Percentiles rank a stretch among this genome's conserved stretches.
These are phyloP conservation scores for Daedalea quercina DNA, from an alignment of 768 basidiomycete species.

Conservation along the genomic window DNA sequence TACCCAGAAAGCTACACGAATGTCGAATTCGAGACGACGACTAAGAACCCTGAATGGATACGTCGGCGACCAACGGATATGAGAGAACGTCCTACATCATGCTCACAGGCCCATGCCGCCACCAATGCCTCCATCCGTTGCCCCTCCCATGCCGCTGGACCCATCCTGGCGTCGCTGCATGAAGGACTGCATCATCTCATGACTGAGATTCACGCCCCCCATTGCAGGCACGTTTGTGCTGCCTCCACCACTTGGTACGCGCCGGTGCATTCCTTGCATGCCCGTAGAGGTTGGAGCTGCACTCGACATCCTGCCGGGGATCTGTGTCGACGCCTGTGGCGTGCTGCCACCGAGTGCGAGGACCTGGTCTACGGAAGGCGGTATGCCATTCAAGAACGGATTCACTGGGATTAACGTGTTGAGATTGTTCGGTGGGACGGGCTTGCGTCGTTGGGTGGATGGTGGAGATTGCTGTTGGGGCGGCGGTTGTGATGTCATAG, in stretches of 20 bases:
- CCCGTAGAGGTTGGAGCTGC: not conserved
- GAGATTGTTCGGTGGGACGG: constrained; percentile 1
- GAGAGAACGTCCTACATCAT: too few species aligned
- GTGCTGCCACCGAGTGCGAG: not conserved
- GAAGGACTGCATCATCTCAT: constrained; percentile 40
- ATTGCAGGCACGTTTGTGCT: not conserved
- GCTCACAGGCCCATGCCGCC: constrained; percentile 7
- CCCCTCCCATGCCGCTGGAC: constrained; percentile 6
- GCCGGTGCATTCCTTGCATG: constrained; percentile 17
- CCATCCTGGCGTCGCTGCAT: constrained; percentile 34
- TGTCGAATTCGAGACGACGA: too few species aligned
- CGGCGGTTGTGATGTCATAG: not conserved
- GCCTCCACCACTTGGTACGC: constrained; percentile 13
- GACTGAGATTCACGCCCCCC: constrained; percentile 23
- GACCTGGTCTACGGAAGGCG: constrained; percentile 6
- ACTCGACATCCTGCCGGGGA: constrained; percentile 1
- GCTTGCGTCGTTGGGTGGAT: not conserved
- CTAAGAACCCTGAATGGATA: too few species aligned
- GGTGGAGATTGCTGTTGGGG: not conserved
- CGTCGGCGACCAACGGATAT: too few species aligned
- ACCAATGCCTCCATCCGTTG: not conserved
- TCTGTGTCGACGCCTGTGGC: not conserved
- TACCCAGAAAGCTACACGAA: not conserved
- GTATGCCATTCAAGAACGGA: constrained; percentile 4
- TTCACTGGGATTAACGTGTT: constrained; percentile 3